Conservation (phyloP, 805 yeast genomes). For the Candida michaelii region DNA sequence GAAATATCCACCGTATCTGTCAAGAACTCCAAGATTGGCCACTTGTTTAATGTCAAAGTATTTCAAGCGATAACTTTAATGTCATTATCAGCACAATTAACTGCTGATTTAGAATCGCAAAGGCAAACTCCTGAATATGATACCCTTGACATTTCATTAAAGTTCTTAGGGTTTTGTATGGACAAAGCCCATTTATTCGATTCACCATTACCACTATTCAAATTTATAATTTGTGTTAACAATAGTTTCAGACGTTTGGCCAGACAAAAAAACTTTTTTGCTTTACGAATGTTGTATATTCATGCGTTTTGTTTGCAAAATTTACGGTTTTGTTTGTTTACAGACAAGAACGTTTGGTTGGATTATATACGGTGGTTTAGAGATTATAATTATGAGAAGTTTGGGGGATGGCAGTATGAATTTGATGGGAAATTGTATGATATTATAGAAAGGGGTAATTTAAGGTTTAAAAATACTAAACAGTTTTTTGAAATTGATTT, state of each 20-base stretch:
- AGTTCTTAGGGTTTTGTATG: neutral
- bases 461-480: neutral
- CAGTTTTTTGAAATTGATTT: neutral
- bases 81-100: constrained; percentile 12
- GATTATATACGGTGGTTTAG: constrained; percentile 23
- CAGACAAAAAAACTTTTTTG: constrained; percentile 22
- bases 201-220: constrained; percentile 33
- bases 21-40: constrained; percentile 1
- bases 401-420: constrained; percentile 16
- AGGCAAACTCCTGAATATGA: neutral
- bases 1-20: constrained; percentile 3
- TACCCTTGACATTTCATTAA: neutral
- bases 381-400: constrained; percentile 12
- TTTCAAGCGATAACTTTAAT: neutral
- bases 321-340: constrained; percentile 16
- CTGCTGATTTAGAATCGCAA: neutral
- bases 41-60: neutral
- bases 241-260: constrained; percentile 18
- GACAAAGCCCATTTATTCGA: constrained; percentile 11
- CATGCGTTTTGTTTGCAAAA: constrained; percentile 19
- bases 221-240: constrained; percentile 23
- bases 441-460: neutral
- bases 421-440: constrained; percentile 16
- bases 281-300: constrained; percentile 24
- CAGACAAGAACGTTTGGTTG: constrained; percentile 26